Conservation (phyloP, 768 basidiomycete genomes). For the Pleurotus salmoneostramineus region DNA sequence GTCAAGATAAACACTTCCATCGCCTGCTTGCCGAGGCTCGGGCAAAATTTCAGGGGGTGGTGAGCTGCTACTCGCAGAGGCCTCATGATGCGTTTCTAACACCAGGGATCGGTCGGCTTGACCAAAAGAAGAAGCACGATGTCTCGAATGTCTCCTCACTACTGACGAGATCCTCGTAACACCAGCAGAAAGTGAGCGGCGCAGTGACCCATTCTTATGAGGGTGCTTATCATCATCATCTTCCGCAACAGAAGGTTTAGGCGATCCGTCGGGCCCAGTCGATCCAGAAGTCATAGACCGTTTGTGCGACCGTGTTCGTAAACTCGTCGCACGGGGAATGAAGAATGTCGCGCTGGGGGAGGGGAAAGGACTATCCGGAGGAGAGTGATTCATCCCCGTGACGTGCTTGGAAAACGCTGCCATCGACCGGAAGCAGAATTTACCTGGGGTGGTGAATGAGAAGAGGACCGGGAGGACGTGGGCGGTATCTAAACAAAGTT, state of each 20-base stretch:
- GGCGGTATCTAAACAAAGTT: slow-evolving; percentile 47
- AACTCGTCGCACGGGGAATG: slow-evolving; percentile 8
- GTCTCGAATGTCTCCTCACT: slow-evolving; percentile 5
- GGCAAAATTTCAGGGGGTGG: neutral
- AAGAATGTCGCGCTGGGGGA: slow-evolving; percentile 10
- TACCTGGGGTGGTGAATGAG: slow-evolving; percentile 72
- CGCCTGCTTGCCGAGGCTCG: slow-evolving; percentile 49
- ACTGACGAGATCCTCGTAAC: slow-evolving; percentile 12
- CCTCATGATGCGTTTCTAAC: neutral
- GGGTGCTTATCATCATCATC: neutral
- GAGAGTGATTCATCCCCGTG: slow-evolving; percentile 39
- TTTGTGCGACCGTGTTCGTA: neutral
- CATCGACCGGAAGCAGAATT: slow-evolving; percentile 77
- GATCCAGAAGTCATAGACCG: neutral
- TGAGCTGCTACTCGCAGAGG: neutral
- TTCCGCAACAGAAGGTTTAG: neutral
- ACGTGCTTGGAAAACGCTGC: slow-evolving; percentile 67
- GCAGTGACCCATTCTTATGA: slow-evolving; percentile 1
- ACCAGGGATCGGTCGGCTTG: neutral
- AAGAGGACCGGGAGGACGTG: slow-evolving; percentile 75
- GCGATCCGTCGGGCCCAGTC: neutral
- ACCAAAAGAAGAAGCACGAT: slow-evolving; percentile 6
- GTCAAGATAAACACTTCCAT: slow-evolving; percentile 50
- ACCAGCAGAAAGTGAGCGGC: slow-evolving; percentile 16
- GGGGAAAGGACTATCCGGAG: slow-evolving; percentile 12